Evolutionary conservation across 129 eudicot species (phyloP).

Genomic region (Lactuca sativa): DNA sequence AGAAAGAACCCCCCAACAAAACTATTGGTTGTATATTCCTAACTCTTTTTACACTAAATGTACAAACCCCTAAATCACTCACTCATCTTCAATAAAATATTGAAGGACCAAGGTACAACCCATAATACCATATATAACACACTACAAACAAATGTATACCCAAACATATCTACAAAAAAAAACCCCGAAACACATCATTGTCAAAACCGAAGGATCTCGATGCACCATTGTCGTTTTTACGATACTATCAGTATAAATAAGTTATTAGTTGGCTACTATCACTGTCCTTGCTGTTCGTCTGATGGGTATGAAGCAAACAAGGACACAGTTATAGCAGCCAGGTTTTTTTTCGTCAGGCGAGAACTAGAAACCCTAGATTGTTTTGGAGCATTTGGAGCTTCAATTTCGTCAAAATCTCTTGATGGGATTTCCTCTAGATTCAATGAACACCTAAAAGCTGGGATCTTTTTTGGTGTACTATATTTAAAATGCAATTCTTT

Average conservation of each 20-base stretch:
- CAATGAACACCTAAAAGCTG: conserved; percentile 29
- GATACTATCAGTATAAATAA: neutral
- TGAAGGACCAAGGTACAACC: conserved; percentile 30
- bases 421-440: conserved; percentile 24
- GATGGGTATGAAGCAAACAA: conserved; percentile 41
- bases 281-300: neutral
- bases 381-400: conserved; percentile 64
- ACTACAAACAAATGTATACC: conserved; percentile 5
- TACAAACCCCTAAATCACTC: conserved; percentile 33
- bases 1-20: conserved; percentile 11
- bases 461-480: conserved; percentile 48
- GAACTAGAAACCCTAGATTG: conserved; percentile 30
- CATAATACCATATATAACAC: conserved; percentile 11
- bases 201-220: neutral
- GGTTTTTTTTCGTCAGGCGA: conserved; percentile 39
- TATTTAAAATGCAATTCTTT: conserved; percentile 50
- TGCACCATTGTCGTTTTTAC: neutral
- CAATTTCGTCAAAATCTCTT: conserved; percentile 32
- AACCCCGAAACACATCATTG: neutral
- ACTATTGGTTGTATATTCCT: conserved; percentile 9
- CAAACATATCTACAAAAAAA: conserved; percentile 19
- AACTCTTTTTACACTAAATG: conserved; percentile 9
- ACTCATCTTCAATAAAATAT: conserved; percentile 32
- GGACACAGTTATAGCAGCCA: conserved; percentile 43
- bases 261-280: neutral